These are phyloP conservation scores for Pestalotiopsis sp. DNA, from an alignment of 2,329 filamentous ascomycete species.

Conservation along the genomic window DNA sequence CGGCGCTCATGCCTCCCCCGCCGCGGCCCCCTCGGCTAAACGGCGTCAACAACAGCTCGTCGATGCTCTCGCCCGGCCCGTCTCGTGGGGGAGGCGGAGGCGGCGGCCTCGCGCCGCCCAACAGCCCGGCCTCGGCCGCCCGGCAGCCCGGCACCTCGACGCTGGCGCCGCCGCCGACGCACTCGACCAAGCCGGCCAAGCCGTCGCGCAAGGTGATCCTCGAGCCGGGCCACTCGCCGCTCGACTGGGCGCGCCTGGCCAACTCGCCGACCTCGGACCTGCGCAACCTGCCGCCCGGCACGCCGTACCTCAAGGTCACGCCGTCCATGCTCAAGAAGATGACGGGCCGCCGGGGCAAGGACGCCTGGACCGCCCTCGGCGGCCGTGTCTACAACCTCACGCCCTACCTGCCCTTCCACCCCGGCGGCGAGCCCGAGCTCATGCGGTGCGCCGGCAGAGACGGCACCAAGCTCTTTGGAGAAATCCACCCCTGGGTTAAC, in stretches of 20 bases:
- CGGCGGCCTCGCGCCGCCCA: constrained; percentile 33
- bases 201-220: constrained; percentile 75
- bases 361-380: constrained; percentile 89
- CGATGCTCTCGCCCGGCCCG: background rate
- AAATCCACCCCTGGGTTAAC: constrained; percentile 74
- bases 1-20: constrained; percentile 20
- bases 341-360: constrained; percentile 80
- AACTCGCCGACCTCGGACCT: constrained; percentile 65
- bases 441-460: constrained; percentile 64
- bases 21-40: constrained; percentile 28
- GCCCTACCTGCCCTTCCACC: constrained; percentile 88
- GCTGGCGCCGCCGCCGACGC: constrained; percentile 59
- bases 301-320: constrained; percentile 72
- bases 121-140: constrained; percentile 38
- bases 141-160: constrained; percentile 36
- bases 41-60: constrained; percentile 17
- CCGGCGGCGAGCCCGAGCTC: constrained; percentile 79
- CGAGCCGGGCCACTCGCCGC: constrained; percentile 87
- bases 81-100: constrained; percentile 24
- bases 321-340: constrained; percentile 77
- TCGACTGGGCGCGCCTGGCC: constrained; percentile 90
- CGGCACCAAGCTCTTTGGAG: constrained; percentile 64
- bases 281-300: constrained; percentile 58
- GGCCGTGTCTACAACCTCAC: constrained; percentile 94
- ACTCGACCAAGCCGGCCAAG: constrained; percentile 53